These are phyloP conservation scores for Circinella umbellata DNA, from an alignment of 371 early-diverging fungal genomes.

Conservation along the genomic window DNA sequence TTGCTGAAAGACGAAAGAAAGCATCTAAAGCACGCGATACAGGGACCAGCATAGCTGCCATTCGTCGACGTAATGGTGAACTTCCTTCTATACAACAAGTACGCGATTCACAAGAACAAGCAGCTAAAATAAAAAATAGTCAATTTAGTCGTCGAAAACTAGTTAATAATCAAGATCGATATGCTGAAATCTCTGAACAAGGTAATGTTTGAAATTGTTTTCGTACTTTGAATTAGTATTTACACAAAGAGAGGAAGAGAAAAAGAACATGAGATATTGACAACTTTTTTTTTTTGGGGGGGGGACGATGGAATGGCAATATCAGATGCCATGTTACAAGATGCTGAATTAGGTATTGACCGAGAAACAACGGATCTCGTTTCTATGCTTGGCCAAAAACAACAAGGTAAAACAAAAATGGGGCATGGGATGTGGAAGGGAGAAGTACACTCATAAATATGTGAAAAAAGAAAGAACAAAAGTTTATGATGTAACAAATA, in stretches of 20 bases:
- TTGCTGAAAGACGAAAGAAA: slow-evolving; percentile 37
- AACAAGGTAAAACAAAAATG: slow-evolving; percentile 27
- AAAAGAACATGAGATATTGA: no score
- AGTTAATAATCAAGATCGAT: slow-evolving; percentile 39
- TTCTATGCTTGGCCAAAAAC: slow-evolving; percentile 41
- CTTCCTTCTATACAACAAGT: slow-evolving; percentile 14
- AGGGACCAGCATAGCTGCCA: slow-evolving; percentile 43
- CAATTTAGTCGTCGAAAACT: slow-evolving; percentile 40
- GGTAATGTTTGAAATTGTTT: slow-evolving; percentile 15
- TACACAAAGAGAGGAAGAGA: neutral
- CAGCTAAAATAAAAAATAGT: slow-evolving; percentile 5
- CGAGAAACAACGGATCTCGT: slow-evolving; percentile 53
- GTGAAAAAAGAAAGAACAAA: no score
- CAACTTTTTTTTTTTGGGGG: no score
- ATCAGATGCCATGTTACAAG: slow-evolving; percentile 37
- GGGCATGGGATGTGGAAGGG: neutral
- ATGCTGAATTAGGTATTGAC: slow-evolving; percentile 55
- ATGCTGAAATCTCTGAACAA: slow-evolving; percentile 42
- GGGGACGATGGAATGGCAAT: no score
- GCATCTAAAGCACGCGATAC: slow-evolving; percentile 36
- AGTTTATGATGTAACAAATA: neutral
- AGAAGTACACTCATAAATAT: neutral
- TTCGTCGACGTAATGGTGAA: slow-evolving; percentile 50
- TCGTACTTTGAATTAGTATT: no score
- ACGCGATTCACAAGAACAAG: slow-evolving; percentile 20